Conservation (phyloP, 768 basidiomycete genomes). For the Podaxis sp. region DNA sequence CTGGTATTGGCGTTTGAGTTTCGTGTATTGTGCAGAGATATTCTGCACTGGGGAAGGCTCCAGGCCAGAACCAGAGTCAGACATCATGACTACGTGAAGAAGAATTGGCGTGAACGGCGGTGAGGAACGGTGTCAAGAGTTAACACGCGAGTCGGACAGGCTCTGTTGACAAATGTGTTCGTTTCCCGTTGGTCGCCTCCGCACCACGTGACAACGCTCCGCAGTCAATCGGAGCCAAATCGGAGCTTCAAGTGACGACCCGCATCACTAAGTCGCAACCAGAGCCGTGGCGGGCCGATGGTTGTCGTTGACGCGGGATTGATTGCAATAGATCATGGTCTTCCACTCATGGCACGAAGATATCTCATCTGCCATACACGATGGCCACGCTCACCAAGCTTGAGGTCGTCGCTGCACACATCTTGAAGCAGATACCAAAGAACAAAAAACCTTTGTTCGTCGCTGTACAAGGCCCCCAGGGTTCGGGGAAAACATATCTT, state of each 20-base stretch:
- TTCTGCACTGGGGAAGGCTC: constrained; percentile 52
- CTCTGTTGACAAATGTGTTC: constrained; percentile 20
- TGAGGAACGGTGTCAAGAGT: constrained; percentile 17
- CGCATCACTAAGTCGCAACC: neutral
- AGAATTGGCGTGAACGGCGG: constrained; percentile 10
- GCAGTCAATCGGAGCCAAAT: too few species aligned
- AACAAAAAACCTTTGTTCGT: constrained; percentile 66
- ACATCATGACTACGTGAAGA: constrained; percentile 47
- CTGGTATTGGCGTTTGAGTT: constrained; percentile 78
- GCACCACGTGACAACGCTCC: neutral
- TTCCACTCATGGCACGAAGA: neutral
- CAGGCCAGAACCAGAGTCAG: constrained; percentile 42
- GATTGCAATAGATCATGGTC: neutral
- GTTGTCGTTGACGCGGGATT: neutral
- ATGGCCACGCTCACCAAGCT: constrained; percentile 31
- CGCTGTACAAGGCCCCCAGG: constrained; percentile 91
- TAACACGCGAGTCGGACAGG: neutral
- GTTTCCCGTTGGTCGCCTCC: constrained; percentile 15
- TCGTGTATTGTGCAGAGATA: constrained; percentile 45
- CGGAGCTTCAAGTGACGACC: constrained; percentile 1
- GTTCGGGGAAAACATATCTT: constrained; percentile 88
- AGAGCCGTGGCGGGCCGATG: neutral
- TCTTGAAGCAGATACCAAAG: constrained; percentile 27
- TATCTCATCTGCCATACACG: constrained; percentile 3
- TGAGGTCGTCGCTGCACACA: constrained; percentile 30